Percentiles rank a stretch among this genome's conserved stretches.
Conservation (phyloP, 805 yeast genomes). For the Ogataea henricii region DNA sequence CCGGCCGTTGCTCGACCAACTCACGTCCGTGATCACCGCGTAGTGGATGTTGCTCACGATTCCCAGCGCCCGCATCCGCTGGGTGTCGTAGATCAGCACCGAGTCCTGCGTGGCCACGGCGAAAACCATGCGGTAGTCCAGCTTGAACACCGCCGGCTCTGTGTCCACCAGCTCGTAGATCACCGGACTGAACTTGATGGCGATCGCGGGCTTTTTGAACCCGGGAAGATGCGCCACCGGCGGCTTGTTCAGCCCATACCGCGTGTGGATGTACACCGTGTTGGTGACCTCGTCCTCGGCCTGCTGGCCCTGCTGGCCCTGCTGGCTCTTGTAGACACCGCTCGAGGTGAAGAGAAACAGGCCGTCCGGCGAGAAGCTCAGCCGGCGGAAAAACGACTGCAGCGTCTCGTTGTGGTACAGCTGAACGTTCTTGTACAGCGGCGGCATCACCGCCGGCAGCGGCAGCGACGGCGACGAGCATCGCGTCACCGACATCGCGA, state of each 20-base stretch:
- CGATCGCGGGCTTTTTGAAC: conserved; percentile 80
- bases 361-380: conserved; percentile 91
- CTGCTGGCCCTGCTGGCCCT: conserved; percentile 31
- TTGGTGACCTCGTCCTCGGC: conserved; percentile 40
- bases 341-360: conserved; percentile 73
- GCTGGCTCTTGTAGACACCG: conserved; percentile 53
- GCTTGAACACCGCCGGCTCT: conserved; percentile 41
- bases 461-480: conserved; percentile 37
- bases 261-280: conserved; percentile 77
- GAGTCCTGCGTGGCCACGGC: conserved; percentile 94
- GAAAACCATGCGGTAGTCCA: conserved; percentile 81
- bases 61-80: conserved; percentile 66
- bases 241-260: conserved; percentile 63
- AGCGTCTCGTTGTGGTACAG: conserved; percentile 84
- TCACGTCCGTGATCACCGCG: conserved; percentile 81
- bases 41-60: conserved; percentile 80
- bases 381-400: conserved; percentile 85
- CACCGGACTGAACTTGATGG: conserved; percentile 73
- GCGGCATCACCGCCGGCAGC: conserved; percentile 50
- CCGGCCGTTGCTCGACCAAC: conserved; percentile 81
- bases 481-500: conserved; percentile 29
- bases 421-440: conserved; percentile 41
- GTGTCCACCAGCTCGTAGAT: conserved; percentile 44
- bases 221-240: conserved; percentile 85
- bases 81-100: conserved; percentile 81